A percentile compares a stretch with the other conserved stretches of the same genome.
These are phyloP conservation scores for Yamadazyma triangularis DNA, from an alignment of 1,139 yeast species.

Conservation along the genomic window DNA sequence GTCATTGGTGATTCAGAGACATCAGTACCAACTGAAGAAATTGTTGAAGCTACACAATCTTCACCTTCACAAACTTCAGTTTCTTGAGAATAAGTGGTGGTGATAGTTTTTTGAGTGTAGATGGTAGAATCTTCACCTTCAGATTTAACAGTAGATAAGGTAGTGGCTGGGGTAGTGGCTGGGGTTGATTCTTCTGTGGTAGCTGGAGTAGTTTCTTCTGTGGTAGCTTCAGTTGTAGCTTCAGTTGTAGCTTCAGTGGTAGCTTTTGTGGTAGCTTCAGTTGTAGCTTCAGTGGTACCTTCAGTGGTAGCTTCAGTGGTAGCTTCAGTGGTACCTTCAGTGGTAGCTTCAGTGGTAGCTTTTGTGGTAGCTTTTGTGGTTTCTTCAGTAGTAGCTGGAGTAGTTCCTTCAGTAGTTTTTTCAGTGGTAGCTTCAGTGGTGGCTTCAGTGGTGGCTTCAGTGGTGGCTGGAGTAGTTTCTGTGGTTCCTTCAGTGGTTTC, in stretches of 20 bases:
- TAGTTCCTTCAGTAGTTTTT: slow-evolving; percentile 1
- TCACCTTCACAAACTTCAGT: slow-evolving; percentile 6
- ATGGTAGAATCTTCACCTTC: slow-evolving; percentile 2
- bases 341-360: slow-evolving; percentile 1
- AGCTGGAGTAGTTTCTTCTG: slow-evolving; percentile 3
- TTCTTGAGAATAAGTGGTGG: slow-evolving; percentile 7
- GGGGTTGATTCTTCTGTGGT: slow-evolving; percentile 1
- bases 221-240: slow-evolving; percentile 1
- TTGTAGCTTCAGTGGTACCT: slow-evolving; percentile 1
- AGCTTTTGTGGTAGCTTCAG: slow-evolving; percentile 1
- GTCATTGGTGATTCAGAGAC: neutral
- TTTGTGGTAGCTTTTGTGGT: slow-evolving; percentile 2
- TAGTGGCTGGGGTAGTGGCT: slow-evolving; percentile 1
- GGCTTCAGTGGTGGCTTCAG: slow-evolving; percentile 1
- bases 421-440: slow-evolving; percentile 3
- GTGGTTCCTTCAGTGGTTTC: slow-evolving; percentile 10
- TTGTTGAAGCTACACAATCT: slow-evolving; percentile 5
- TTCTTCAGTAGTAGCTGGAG: slow-evolving; percentile 14
- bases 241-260: slow-evolving; percentile 1
- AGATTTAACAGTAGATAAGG: slow-evolving; percentile 3
- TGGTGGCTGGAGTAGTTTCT: slow-evolving; percentile 1
- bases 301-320: slow-evolving; percentile 1
- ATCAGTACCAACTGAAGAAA: slow-evolving; percentile 4
- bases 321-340: neutral
- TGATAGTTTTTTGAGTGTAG: slow-evolving; percentile 6